Evolutionary conservation across 2,329 filamentous ascomycete genomes (phyloP).

Genomic region (Exutisphaerella laricina): DNA sequence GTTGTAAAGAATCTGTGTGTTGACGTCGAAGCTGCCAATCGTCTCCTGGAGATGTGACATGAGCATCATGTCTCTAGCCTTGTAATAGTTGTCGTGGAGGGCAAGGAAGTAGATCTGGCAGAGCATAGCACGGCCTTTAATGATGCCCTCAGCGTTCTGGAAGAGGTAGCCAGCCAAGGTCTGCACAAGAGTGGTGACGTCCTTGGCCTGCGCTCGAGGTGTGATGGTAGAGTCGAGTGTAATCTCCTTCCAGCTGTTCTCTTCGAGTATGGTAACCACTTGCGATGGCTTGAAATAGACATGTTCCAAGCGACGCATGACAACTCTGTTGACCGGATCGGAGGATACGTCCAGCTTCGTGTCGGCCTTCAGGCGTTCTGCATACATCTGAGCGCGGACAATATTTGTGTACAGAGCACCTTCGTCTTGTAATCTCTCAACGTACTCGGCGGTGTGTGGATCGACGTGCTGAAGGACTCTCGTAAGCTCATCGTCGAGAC

Average conservation of each 20-base stretch:
- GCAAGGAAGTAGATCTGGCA: slow-evolving; percentile 99
- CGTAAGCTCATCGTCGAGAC: slow-evolving; percentile 93
- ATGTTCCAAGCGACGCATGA: slow-evolving; percentile 93
- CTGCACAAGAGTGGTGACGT: slow-evolving; percentile 72
- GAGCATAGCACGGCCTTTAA: slow-evolving; percentile 92
- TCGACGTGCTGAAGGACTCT: slow-evolving; percentile 97
- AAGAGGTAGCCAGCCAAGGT: slow-evolving; percentile 94
- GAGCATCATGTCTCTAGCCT: slow-evolving; percentile 96
- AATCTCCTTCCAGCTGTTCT: slow-evolving; percentile 84
- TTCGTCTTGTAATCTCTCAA: slow-evolving; percentile 90
- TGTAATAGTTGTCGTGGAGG: slow-evolving; percentile 96
- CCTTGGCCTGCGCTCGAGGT: slow-evolving; percentile 60
- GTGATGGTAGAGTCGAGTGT: slow-evolving; percentile 78
- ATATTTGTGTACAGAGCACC: slow-evolving; percentile 86
- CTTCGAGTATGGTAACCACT: slow-evolving; percentile 89
- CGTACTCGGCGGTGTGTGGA: slow-evolving; percentile 97
- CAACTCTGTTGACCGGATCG: slow-evolving; percentile 83
- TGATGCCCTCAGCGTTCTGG: slow-evolving; percentile 88
- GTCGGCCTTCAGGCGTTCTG: slow-evolving; percentile 71
- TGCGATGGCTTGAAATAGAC: slow-evolving; percentile 98
- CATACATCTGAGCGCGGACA: slow-evolving; percentile 81
- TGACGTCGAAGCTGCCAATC: slow-evolving; percentile 93
- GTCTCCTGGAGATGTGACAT: slow-evolving; percentile 99
- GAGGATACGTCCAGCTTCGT: slow-evolving; percentile 67
- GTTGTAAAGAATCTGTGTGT: slow-evolving; percentile 98